Base-by-base conservation (phyloP, 1,284 basidiomycete genomes). In the Neotropicomus parvogracilis region DNA sequence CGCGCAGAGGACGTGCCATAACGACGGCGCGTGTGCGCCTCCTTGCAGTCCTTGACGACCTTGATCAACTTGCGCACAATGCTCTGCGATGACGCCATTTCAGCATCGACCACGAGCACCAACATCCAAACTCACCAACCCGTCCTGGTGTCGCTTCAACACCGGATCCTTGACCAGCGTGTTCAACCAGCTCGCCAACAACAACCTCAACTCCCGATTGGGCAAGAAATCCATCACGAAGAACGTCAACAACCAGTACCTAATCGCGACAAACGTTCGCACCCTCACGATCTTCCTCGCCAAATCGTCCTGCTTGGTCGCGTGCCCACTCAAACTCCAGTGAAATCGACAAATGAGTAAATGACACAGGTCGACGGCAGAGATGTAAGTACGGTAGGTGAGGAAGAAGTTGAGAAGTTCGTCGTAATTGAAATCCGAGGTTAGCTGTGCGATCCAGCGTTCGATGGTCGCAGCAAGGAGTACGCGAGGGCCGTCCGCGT, bases 361-460 rank as follows among this genome's bases (percentile, higher is more conserved):
- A 56, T 88, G 82, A 39, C 84, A 84, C 24, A 93, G 73, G 59
- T 92, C 88, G 48, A 85, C 70, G 5, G 86, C 80, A 44, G 75
- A 78, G 60, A 93, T 77, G 64, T 91, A 93, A 27, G 85, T 81
- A 48, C 91, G 81, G 61, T 91, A 93, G 2, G 89, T 92, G 62
- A 93, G 76, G 75, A 93, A 91, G 66, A 93, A 93, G 56, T 88
- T 81, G 49, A 90, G 75, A 19, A 93, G 74, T 56, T 91, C 85
- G 63, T 91, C 87, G 52, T 89, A 88, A 64, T 88, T 82, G 56
- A 91, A 73, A 57, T 87, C 82, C 59, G 84, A 88, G 27, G 91
- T 93, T 39, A 93, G 71, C 60, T 94, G 90, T 1, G 89, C 89
- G 50, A 94, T 84, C 88, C 90, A 91, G 1, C 91, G 81, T 64